Evolutionary conservation across 176 grass and related monocot genomes (phyloP), one percentile per base, ranked within the genome.

Genomic region (Rhynchospora pubera): DNA sequence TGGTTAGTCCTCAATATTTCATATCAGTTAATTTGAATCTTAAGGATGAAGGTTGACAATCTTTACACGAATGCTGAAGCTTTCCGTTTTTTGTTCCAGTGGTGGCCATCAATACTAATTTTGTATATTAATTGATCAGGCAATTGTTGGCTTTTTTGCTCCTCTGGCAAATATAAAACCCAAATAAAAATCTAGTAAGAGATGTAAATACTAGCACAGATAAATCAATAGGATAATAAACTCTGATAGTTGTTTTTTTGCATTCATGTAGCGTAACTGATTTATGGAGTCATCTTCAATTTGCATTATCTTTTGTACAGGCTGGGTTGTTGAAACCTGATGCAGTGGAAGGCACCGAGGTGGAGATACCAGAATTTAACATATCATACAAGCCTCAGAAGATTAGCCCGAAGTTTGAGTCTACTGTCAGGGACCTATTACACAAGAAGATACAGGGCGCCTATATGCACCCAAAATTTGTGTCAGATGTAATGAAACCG

Each of bases 291-390:
- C 48, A 51, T 85, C 66, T 64, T 78, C 58, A 14, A 60, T 55
- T 34, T 84, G 80, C 51, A n/a, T 83, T 79, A 22, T 91, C 45
- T 62, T 6, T 59, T 83, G 30, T 26, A 77, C 73, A 94, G 94
- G 94, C 94, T 61, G 91, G 94, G 43, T 72, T 90, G 63, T 87
- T 94, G 84, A 88, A 91, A 74, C 90, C 94, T 4, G 94, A 97
- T 75, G 77, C 83, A 7, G 86, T 97, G 59, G 94, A 94, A 88
- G 92, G 79, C 59, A 85, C 86, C 4, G 88, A 89, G 16, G 74
- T 89, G 79, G 94, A 97, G 83, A 97, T 97, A 79, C 94, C 94
- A 84, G 89, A 97, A 89, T 97, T 97, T 71, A 94, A 97, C 84
- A 91, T 97, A 57, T 97, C 94, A 26, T 91, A 94, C 81, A 97